Conservation (phyloP, 2,329 filamentous ascomycete species). For the Grosmannia penicillata region DNA sequence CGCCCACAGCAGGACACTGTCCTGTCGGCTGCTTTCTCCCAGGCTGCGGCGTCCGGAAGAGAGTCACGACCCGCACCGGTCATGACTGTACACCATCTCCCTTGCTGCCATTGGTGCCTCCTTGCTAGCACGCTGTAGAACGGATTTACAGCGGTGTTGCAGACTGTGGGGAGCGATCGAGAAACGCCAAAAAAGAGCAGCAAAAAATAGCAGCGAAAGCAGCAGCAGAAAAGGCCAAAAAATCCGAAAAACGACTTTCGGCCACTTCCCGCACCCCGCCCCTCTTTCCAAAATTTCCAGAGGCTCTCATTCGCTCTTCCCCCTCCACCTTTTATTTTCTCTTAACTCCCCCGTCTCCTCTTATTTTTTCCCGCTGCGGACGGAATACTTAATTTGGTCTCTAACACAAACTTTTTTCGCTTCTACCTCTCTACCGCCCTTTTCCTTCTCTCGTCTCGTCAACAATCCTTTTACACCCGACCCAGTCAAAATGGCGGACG, state of each 20-base stretch:
- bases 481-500: conserved; percentile 43
- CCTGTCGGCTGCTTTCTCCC: no score
- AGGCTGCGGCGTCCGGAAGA: no score
- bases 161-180: no score
- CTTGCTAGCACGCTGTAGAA: no score
- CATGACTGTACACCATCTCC: no score
- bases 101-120: no score
- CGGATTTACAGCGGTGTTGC: no score
- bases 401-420: conserved; percentile 9
- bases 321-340: conserved; percentile 10
- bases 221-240: not conserved
- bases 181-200: no score
- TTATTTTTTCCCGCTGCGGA: conserved; percentile 8
- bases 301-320: conserved; percentile 9
- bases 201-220: conserved; percentile 1
- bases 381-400: conserved; percentile 6
- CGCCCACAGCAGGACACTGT: no score
- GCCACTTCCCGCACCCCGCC: conserved; percentile 3
- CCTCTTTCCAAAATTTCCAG: conserved; percentile 7
- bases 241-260: conserved; percentile 1
- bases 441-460: conserved; percentile 2
- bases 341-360: conserved; percentile 5
- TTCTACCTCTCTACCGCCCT: conserved; percentile 15
- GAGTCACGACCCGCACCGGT: no score
- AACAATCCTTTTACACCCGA: conserved; percentile 16